Base-by-base conservation (phyloP, 805 yeast genomes). In the Candida nonsorbophila region DNA sequence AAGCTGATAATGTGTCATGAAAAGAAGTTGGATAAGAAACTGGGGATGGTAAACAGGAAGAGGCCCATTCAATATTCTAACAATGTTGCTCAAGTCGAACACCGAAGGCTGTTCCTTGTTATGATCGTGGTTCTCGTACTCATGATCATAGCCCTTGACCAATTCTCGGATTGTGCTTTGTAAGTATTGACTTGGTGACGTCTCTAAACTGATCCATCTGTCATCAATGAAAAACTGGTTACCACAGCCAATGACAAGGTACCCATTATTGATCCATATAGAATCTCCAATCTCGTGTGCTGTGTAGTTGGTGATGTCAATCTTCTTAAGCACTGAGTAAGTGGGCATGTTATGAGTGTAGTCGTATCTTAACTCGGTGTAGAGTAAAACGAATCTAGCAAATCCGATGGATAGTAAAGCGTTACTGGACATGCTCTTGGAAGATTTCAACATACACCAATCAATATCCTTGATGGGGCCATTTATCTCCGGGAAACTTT, bases 1-100 rank as follows among this genome's bases (percentile, higher is more conserved):
- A 2, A 75, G 46, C 7, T 59, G 56, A 9, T 71, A 39, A 37
- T 79, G 77, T 16, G 78, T 79, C 40, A 75, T 70, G 43, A 81
- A 77, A 12, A 88, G 51, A 4, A 79, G 61, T 51, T 88, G 95
- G 25, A 86, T 78, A 27, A 88, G 53, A 30, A 85, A 70, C 51
- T 87, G 95, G 0, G 97, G 97, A 47, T 90, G 97, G 43, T 84
- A 88, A 1, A 86, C 58, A 0, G 97, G 96, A 10, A 90, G 53
- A 0, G 94, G 92, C 18, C 97, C 97, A 56, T 88, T 88, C 32
- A 88, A 57, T 4, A 87, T 79, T 10, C 84, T 62, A 28, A 81
- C 83, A 33, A 88, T 63, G 41, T 80, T 82, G 35, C 84, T 69
- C 3, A 88, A 70, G 37, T 69, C 73, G 35, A 48, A 55, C 3